These are phyloP conservation scores for Hyaloscypha variabilis DNA, from an alignment of 495 filamentous ascomycete genomes.

Conservation along the genomic window DNA sequence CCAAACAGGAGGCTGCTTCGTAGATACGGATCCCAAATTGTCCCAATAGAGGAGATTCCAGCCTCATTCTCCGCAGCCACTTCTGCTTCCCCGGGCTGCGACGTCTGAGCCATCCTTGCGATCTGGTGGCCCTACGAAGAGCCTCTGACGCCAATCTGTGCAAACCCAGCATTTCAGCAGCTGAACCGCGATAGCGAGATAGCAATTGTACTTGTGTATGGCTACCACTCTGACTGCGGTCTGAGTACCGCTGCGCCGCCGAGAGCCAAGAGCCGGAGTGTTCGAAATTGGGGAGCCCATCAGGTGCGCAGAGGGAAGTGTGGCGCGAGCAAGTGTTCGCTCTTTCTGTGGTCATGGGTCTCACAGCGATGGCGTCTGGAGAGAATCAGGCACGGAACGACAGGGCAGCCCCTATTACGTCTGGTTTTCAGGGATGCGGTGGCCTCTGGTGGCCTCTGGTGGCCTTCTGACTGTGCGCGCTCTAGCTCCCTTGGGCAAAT, in stretches of 20 bases:
- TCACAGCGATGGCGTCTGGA: too few relatives aligned
- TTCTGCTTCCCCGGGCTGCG: not conserved
- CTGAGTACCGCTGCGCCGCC: not conserved
- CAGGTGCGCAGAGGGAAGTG: not conserved
- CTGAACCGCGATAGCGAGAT: not conserved
- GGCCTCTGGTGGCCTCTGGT: not conserved
- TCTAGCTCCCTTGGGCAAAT: too few relatives aligned
- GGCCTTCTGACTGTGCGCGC: too few relatives aligned
- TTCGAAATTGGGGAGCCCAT: not conserved
- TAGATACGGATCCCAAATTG: too few relatives aligned
- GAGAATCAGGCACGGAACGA: too few relatives aligned
- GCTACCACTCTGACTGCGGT: not conserved
- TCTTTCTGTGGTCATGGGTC: not conserved
- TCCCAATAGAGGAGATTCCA: not conserved
- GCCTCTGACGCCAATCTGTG: constrained; percentile 1
- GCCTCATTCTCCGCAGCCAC: not conserved
- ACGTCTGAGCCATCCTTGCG: not conserved
- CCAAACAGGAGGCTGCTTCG: too few relatives aligned
- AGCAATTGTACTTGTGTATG: not conserved
- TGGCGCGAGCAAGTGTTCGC: not conserved
- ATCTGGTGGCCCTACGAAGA: not conserved
- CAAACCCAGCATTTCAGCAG: not conserved
- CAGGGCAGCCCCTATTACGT: not conserved
- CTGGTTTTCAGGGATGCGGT: not conserved
- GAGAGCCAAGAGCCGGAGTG: not conserved